Evolutionary conservation across 352 stramenopile genomes (phyloP), one percentile per base, ranked within the genome.

Genomic region (Pythium periplocum): DNA sequence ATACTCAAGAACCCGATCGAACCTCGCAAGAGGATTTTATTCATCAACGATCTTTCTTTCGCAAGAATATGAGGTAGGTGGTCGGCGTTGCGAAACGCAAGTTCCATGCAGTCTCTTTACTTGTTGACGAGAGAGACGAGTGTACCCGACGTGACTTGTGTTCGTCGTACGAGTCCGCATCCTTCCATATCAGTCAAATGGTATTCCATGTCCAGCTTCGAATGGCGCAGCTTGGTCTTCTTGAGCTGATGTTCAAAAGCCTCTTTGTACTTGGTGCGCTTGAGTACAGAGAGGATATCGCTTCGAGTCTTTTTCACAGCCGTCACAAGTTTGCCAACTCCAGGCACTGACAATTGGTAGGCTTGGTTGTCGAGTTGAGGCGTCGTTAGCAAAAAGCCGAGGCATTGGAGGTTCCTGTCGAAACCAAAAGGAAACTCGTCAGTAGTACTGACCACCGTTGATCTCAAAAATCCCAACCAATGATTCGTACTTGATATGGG

Each of bases 181-280:
- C 78, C 78, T 53, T 88, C 78, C 71, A 89, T 83, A 50, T 86
- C 78, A 0, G 71, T 52, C 3, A 86, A 55, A 59, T 88, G 75
- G 51, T 77, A 88, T 35, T 83, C 71, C 31, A 82, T 45, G 10
- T 67, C 53, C 48, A 88, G 78, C 12, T n/a, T 40, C 11, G 78
- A 83, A 61, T 82, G 62, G 45, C 68, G 73, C n/a, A 80, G 59
- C 46, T 80, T 86, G 48, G 57, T 47, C 54, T 86, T 83, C 58
- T 83, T 75, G 48, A 88, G 62, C 63, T 86, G 75, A 42, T 71
- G 61, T 52, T 86, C 75, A 6, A 69, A 60, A n/a, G 71, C 56
- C 43, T 86, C 75, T 53, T 82, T 85, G 57, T 82, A 86, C 51
- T 75, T 74, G 17, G 71, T 75, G 51, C 75, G 75, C 59, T 82